Evolutionary conservation across 257 asterid species (phyloP).

Genomic region (Nyctanthes arbortristis): DNA sequence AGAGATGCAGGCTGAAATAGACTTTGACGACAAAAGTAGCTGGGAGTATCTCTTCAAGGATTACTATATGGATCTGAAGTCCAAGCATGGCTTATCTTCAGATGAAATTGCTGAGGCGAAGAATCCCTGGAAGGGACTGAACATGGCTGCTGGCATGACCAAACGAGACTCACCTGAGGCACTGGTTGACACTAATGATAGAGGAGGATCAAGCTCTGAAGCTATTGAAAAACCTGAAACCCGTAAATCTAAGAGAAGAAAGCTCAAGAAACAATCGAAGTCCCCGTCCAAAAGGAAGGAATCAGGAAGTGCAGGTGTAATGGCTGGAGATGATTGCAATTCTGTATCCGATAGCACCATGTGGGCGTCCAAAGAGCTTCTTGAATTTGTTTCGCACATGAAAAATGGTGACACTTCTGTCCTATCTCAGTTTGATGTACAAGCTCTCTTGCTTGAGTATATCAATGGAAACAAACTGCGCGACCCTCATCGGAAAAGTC

Average conservation of each 20-base stretch:
- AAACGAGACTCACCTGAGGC: conserved; percentile 54
- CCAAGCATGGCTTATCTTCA: conserved; percentile 62
- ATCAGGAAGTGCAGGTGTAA: conserved; percentile 29
- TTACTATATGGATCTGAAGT: conserved; percentile 75
- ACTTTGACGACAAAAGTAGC: conserved; percentile 84
- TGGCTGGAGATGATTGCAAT: conserved; percentile 38
- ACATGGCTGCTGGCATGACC: conserved; percentile 54
- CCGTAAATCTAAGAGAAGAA: conserved; percentile 66
- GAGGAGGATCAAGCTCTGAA: conserved; percentile 67
- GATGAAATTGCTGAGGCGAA: conserved; percentile 79
- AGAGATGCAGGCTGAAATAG: conserved; percentile 54
- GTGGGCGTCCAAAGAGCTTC: conserved; percentile 96
- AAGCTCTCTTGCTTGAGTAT: conserved; percentile 90
- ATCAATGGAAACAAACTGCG: conserved; percentile 90
- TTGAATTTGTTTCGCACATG: conserved; percentile 95
- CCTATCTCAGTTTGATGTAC: conserved; percentile 87
- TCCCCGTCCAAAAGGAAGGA: conserved; percentile 43
- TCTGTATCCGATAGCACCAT: conserved; percentile 49
- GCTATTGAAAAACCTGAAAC: conserved; percentile 54
- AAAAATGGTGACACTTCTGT: conserved; percentile 74
- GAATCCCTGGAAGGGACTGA: conserved; percentile 82
- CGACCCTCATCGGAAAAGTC: conserved; percentile 92
- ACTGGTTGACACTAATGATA: conserved; percentile 48
- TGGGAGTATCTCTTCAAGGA: conserved; percentile 98
- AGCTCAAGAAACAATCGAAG: conserved; percentile 55